These are phyloP conservation scores for Taphrina pruni DNA, from an alignment of 1,139 yeast species.

Conservation along the genomic window DNA sequence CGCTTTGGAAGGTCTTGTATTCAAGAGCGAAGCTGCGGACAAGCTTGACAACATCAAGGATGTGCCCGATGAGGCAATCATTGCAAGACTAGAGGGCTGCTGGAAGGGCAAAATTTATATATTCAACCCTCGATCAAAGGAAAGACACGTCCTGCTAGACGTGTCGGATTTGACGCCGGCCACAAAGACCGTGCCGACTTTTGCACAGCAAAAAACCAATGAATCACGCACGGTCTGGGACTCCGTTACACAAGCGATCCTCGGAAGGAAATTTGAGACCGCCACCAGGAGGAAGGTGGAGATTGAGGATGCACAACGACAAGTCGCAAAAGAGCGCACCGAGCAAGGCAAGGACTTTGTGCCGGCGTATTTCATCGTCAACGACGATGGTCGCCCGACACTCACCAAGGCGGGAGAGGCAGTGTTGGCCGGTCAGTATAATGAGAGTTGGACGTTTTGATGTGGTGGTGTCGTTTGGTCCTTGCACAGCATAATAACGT, in stretches of 20 bases:
- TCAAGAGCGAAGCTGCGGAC: slow-evolving; percentile 65
- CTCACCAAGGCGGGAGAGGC: slow-evolving; percentile 36
- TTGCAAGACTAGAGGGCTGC: slow-evolving; percentile 41
- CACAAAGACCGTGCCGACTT: slow-evolving; percentile 52
- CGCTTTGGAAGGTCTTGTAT: slow-evolving; percentile 56
- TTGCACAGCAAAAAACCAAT: slow-evolving; percentile 66
- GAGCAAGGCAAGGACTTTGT: slow-evolving; percentile 50
- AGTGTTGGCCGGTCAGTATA: slow-evolving; percentile 30
- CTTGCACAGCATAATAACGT: not conserved
- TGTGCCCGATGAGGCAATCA: slow-evolving; percentile 40
- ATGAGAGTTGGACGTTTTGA: slow-evolving; percentile 16
- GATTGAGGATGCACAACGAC: slow-evolving; percentile 72
- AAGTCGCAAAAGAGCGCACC: slow-evolving; percentile 63
- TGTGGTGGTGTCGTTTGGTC: no score
- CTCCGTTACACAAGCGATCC: slow-evolving; percentile 72
- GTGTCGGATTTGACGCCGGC: slow-evolving; percentile 35
- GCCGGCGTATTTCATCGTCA: slow-evolving; percentile 36
- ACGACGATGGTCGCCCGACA: slow-evolving; percentile 39
- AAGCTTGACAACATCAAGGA: slow-evolving; percentile 60
- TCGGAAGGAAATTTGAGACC: slow-evolving; percentile 62
- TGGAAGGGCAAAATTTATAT: slow-evolving; percentile 41
- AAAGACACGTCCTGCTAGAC: slow-evolving; percentile 40
- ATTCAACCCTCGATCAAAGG: slow-evolving; percentile 29
- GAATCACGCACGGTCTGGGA: slow-evolving; percentile 76
- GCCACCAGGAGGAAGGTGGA: slow-evolving; percentile 66